Percentiles rank a stretch among this genome's conserved stretches.
phyloP scores from a whole-genome alignment of 1,284 basidiomycete genomes.

The Ceratobasidium sp. region DNA sequence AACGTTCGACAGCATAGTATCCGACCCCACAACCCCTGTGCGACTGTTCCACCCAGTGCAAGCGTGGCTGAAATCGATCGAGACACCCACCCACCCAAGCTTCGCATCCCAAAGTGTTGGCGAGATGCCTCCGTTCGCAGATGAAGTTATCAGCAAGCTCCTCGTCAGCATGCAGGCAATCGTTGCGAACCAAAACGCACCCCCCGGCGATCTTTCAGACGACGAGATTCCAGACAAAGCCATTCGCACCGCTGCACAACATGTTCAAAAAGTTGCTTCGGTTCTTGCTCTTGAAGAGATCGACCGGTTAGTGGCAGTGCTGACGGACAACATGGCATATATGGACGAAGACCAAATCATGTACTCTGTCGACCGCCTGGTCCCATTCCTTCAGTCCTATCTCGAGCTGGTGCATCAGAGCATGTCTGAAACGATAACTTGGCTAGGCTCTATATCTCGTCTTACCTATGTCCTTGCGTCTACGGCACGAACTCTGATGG shows the following conservation, averaged over 20 bases:
- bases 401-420: constrained; percentile 64
- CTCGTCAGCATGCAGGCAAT: constrained; percentile 22
- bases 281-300: constrained; percentile 15
- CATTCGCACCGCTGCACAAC: constrained; percentile 27
- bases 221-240: constrained; percentile 39
- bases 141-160: constrained; percentile 28
- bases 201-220: constrained; percentile 49
- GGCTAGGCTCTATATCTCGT: constrained; percentile 87
- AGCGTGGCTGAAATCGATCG: constrained; percentile 13
- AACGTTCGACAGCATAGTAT: not conserved
- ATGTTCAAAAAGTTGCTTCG: constrained; percentile 6
- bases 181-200: not conserved
- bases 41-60: constrained; percentile 21
- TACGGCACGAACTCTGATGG: constrained; percentile 77
- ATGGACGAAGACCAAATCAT: constrained; percentile 31
- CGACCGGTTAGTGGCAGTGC: not conserved
- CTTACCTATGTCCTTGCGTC: constrained; percentile 82
- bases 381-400: constrained; percentile 76
- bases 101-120: not conserved
- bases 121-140: not conserved
- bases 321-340: not conserved
- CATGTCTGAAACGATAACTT: constrained; percentile 65
- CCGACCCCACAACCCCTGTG: constrained; percentile 7
- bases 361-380: constrained; percentile 54
- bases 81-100: not conserved